A percentile compares a stretch with the other conserved stretches of the same genome.
These are phyloP conservation scores for Scheffersomyces quercinus DNA, from an alignment of 1,139 yeast species.

Conservation along the genomic window DNA sequence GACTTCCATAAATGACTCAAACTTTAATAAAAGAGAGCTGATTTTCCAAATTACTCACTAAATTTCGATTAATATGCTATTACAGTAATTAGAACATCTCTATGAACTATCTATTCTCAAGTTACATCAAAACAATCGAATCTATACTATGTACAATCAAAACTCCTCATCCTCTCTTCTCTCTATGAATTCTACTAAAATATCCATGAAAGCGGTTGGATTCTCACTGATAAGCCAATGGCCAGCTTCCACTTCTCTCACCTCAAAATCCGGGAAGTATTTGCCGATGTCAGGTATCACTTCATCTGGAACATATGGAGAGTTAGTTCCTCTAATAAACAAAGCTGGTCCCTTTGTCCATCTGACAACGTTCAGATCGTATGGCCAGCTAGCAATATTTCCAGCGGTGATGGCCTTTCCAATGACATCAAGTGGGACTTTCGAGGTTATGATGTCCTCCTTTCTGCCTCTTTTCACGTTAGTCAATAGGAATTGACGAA, in stretches of 20 bases:
- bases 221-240: slow-evolving; percentile 90
- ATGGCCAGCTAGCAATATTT: slow-evolving; percentile 78
- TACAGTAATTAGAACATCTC: neutral
- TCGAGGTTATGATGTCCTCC: slow-evolving; percentile 37
- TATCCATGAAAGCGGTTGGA: slow-evolving; percentile 65
- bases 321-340: slow-evolving; percentile 77
- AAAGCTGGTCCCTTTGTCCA: slow-evolving; percentile 70
- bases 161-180: slow-evolving; percentile 47
- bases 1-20: no score
- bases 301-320: slow-evolving; percentile 85
- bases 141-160: neutral
- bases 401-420: slow-evolving; percentile 64
- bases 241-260: slow-evolving; percentile 77
- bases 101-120: neutral
- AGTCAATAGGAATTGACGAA: slow-evolving; percentile 81
- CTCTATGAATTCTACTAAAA: slow-evolving; percentile 58
- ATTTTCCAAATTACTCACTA: no score
- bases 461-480: slow-evolving; percentile 55
- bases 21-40: no score
- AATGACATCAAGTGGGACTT: slow-evolving; percentile 71
- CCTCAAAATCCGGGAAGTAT: slow-evolving; percentile 76
- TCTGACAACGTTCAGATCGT: slow-evolving; percentile 50
- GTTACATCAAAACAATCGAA: no score
- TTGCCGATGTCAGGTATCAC: slow-evolving; percentile 70
- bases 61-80: neutral